Evolutionary conservation across 2,329 filamentous ascomycete genomes (phyloP), one percentile per base, ranked within the genome.

Genomic region (Simplicillium sp.): DNA sequence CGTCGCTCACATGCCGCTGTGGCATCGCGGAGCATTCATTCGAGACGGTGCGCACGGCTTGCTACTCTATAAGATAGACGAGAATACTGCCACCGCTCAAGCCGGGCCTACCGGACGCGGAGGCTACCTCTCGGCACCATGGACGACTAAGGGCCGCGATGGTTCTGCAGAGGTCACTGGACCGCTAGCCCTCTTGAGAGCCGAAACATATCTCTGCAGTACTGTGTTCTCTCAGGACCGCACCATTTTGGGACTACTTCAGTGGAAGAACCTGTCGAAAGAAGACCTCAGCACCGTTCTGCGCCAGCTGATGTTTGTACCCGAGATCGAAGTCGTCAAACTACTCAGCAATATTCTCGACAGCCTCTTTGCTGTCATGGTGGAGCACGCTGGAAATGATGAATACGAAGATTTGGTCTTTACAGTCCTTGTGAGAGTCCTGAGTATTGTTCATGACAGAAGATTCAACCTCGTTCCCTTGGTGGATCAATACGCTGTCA

Each of bases 281-380:
- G 79, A 81, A 20, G 80, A 89, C 29, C 70, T 97, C 2, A 71
- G 85, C 1, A 72, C 79, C 17, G 67, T 94, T 1, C 66, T 98
- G 34, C 84, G 84, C 56, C 82, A 89, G 49, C 77, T 97, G 37
- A 81, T 89, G 15, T 97, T 97, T 50, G 89, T 98, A 1, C 86
- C 92, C 0, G 92, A 98, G 58, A 95, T 97, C 42, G 94, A 98
- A 62, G 86, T 98, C 29, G 92, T 98, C 46, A 98, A 97, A 66
- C 74, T 97, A 34, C 68, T 97, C 7, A 84, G 77, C 47, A 84
- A 94, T 52, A 88, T 97, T 1, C 82, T 98, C 40, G 87, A 95
- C 58, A 80, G 87, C 0, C 75, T 98, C 1, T 98, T 98, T 56
- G 84, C 87, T 6, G 88, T 96, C 20, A 68, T 97, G 20, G 86